Evolutionary conservation across 371 early-diverging fungal species (phyloP).

Genomic region (Mucor lusitanicus): DNA sequence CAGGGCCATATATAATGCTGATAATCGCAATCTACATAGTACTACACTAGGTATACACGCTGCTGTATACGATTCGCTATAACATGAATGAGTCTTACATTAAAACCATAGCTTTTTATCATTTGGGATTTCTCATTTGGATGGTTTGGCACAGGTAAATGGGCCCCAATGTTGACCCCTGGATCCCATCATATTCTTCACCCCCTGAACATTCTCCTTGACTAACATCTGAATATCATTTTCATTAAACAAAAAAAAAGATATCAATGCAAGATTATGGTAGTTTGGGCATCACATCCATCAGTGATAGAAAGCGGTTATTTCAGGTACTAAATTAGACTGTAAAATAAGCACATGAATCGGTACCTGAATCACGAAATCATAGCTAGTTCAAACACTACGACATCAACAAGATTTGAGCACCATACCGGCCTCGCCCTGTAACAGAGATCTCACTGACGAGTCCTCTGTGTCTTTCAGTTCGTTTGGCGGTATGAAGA

Average conservation of each 20-base stretch:
- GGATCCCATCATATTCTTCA: neutral
- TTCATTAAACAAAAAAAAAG: neutral
- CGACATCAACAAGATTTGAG: conserved; percentile 9
- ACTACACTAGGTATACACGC: neutral
- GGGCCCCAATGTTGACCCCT: neutral
- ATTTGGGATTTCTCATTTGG: neutral
- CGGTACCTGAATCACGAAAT: conserved; percentile 10
- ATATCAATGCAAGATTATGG: conserved; percentile 36
- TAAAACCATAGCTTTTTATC: neutral
- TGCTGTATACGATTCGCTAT: neutral
- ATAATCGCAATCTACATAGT: neutral
- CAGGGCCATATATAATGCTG: neutral
- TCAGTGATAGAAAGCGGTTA: conserved; percentile 70
- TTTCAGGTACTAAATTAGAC: conserved; percentile 34
- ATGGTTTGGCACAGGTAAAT: neutral
- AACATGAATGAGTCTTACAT: neutral
- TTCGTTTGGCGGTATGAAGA: neutral
- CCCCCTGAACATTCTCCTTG: neutral
- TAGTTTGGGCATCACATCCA: conserved; percentile 66
- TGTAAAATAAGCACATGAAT: conserved; percentile 7
- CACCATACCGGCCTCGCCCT: neutral
- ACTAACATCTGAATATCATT: neutral
- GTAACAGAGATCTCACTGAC: neutral
- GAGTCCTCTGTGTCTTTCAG: neutral
- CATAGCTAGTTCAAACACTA: conserved; percentile 52